phyloP scores from a whole-genome alignment of 2,329 filamentous ascomycete genomes.

The Myriosclerotinia scirpicola region DNA sequence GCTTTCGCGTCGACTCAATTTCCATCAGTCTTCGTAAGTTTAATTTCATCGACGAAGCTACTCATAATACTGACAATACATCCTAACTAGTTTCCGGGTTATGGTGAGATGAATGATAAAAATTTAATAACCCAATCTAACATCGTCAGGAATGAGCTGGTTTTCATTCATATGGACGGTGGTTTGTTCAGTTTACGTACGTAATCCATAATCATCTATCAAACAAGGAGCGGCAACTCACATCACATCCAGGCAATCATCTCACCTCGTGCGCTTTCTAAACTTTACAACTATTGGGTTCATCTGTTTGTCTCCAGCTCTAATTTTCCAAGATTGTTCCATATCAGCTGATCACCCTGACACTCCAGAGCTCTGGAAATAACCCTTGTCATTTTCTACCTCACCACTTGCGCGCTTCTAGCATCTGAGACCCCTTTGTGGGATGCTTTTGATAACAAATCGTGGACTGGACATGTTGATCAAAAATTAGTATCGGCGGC shows the following conservation, averaged over 20 bases:
- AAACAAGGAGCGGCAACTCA: not conserved
- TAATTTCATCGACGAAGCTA: not conserved
- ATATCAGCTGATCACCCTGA: not conserved
- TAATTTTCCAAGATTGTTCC: not conserved
- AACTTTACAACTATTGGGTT: not conserved
- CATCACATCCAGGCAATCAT: not conserved
- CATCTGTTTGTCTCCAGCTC: conserved; percentile 11
- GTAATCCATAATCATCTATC: too few relatives aligned
- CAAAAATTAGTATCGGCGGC: not conserved
- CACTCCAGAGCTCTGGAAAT: not conserved
- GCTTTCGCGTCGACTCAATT: not conserved
- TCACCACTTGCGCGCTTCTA: not conserved
- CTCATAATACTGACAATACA: not conserved
- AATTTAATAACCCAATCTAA: not conserved
- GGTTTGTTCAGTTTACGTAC: not conserved
- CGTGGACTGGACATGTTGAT: not conserved
- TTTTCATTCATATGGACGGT: conserved; percentile 5
- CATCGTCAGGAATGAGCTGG: conserved; percentile 2
- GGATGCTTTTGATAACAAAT: not conserved
- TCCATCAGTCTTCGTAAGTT: not conserved
- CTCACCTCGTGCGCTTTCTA: not conserved
- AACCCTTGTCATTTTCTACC: conserved; percentile 4
- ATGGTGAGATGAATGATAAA: not conserved
- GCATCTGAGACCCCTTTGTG: conserved; percentile 1
- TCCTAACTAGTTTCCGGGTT: conserved; percentile 1